Conservation (phyloP, 805 yeast species). For the Komagataella kurtzmanii region DNA sequence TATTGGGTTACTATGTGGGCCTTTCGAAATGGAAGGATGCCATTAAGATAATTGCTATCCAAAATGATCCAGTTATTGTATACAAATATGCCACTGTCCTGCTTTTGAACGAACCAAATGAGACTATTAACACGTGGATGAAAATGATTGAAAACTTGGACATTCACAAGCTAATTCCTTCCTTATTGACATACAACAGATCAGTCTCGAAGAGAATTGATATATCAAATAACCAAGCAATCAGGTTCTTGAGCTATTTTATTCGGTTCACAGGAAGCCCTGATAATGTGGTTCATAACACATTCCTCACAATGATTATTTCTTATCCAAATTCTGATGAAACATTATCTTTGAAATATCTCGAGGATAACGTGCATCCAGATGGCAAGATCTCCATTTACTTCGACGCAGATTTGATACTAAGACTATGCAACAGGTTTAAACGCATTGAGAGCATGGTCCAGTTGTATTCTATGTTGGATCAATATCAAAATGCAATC, state of each 20-base stretch:
- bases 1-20: conserved; percentile 56
- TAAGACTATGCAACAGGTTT: conserved; percentile 57
- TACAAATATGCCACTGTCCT: conserved; percentile 62
- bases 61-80: conserved; percentile 32
- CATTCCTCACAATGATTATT: conserved; percentile 55
- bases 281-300: conserved; percentile 48
- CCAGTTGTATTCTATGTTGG: conserved; percentile 53
- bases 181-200: conserved; percentile 57
- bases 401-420: conserved; percentile 62
- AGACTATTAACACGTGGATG: conserved; percentile 73
- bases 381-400: conserved; percentile 14
- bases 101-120: conserved; percentile 50
- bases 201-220: conserved; percentile 23
- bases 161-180: conserved; percentile 57
- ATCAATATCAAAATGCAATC: conserved; percentile 70
- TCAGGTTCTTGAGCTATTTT: conserved; percentile 47
- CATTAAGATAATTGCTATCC: conserved; percentile 37
- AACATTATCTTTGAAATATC: conserved; percentile 30
- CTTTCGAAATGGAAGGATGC: conserved; percentile 66
- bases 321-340: conserved; percentile 31
- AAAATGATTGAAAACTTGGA: conserved; percentile 35
- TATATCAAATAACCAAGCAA: conserved; percentile 43
- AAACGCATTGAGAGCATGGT: conserved; percentile 54
- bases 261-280: conserved; percentile 28
- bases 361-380: conserved; percentile 18